Base-by-base conservation (phyloP, 2,329 filamentous ascomycete genomes). In the Coniochaeta ligniaria region DNA sequence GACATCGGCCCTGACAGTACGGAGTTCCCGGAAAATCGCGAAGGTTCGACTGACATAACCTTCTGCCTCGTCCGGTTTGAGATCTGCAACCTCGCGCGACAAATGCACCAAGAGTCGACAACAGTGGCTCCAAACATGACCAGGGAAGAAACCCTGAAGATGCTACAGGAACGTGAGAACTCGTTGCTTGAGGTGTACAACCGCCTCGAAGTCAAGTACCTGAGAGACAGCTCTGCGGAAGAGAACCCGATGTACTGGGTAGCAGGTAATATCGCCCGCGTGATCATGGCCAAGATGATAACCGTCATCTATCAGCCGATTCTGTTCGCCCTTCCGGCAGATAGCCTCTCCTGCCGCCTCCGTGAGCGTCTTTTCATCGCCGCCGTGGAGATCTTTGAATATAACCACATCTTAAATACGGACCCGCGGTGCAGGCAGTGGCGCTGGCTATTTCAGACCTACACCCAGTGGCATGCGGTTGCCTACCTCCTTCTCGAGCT, bases 391-490 rank as follows among this genome's bases (percentile, higher is more conserved):
- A 74, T 84, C 0, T 80, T 82, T 47, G 82, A 85, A 66, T 83
- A 83, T 64, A 83, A 78, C 61, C 78, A 82, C 63, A 73, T 78
- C 1, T 69, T 86, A n/a, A 83, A 81, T 58, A 72, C 75, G 2
- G 81, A 85, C 60, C 71, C 73, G 2, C 73, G 72, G 17, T 78
- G 75, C 59, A 76, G 75, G 11, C 78, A 79, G 55, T 85, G 80
- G 78, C 79, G 80, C 20, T 86, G 83, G 83, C 72, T 84, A 6
- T 85, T 83, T 68, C 80, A 84, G 65, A 83, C 81, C 0, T 85
- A 84, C 66, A 82, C 79, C 0, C 82, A 85, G 62, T 86, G 83
- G 81, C 78, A 85, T 63, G 81, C 83, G 5, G 77, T 85, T 3
- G 81, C 82, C 0, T 86, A 82, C 64, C 73, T 84, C 0, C 65